Evolutionary conservation across 2,329 filamentous ascomycete genomes (phyloP), one percentile per base, ranked within the genome.

Genomic region (Curvularia sp.): DNA sequence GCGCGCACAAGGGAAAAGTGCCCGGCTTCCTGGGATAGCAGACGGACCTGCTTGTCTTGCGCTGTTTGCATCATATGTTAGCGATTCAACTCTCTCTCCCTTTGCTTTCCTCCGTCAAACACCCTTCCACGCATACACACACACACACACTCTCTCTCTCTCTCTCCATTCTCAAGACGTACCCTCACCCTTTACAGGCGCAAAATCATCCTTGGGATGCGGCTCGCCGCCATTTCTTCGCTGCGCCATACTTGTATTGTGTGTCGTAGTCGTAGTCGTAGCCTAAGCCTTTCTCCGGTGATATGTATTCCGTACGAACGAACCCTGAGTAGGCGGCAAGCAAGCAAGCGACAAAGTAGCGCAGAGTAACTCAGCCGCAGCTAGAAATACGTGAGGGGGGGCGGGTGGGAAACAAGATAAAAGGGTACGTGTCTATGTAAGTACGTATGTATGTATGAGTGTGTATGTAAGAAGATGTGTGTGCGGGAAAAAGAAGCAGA

Each of bases 31-130:
- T 86, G 82, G 54, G 86, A 87, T 42, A 93, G 84, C 43, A 93
- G 84, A 65, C 85, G 84, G 74, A 89, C 90, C 79, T 93, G 91
- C 82, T 92, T 93, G 78, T 93, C 88, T 67, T 86, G 80, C 49
- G 82, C 87, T 90, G 72, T 47, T 25, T 39, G 27, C 12, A 15
- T 15, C 41, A 13, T 18, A 43, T 49, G 55, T 68, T 27, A 70
- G 61, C 10, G 27, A 8, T n/a, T 19, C 9, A n/a, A 23, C 23
- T n/a, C 13, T 23, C 19, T 25, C 36, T 34, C 13, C 12, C 36
- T 34, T 38, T 36, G 12, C 36, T 28, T 43, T 25, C 21, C 41
- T 8, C 21, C 10, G 21, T 21, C 7, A 19, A 8, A 25, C 15
- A 23, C 5, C 39, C 19, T 21, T 3, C 5, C 2, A 23, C 12